Percentiles rank a stretch among this genome's conserved stretches.
Conservation (phyloP, 2,329 filamentous ascomycete species). For the Macrophomina pseudophaseolina region DNA sequence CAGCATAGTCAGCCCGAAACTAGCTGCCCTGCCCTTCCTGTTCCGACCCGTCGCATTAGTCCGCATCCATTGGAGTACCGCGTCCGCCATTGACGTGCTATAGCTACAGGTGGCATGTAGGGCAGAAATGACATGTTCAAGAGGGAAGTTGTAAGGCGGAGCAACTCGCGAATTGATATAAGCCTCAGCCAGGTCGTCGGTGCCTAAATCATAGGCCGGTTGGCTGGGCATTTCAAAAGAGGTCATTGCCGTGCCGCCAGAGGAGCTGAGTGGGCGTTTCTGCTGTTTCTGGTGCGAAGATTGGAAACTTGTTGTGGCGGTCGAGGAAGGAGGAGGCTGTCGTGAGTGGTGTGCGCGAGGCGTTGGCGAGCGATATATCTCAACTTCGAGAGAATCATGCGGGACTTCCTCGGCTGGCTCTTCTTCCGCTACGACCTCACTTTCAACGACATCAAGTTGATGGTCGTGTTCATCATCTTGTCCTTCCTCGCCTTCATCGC, state of each 20-base stretch:
- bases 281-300: background rate
- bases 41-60: background rate
- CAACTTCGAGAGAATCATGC: background rate
- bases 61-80: conserved; percentile 20
- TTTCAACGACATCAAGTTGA: background rate
- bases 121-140: conserved; percentile 6
- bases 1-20: background rate
- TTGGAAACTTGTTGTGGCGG: background rate
- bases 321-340: background rate
- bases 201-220: background rate
- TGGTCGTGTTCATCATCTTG: background rate
- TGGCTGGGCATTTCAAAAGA: conserved; percentile 5
- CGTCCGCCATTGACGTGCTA: background rate
- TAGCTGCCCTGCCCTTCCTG: conserved; percentile 11
- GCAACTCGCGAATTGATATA: conserved; percentile 14
- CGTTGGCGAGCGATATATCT: background rate
- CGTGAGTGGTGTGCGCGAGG: background rate
- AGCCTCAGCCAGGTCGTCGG: background rate
- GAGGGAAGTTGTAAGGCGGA: conserved; percentile 9
- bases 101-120: conserved; percentile 17
- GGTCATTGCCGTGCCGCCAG: conserved; percentile 8
- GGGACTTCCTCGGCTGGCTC: background rate
- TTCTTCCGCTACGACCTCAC: background rate
- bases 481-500: background rate
- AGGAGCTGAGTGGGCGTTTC: conserved; percentile 1